Evolutionary conservation across 768 basidiomycete genomes (phyloP).

Genomic region (Agrocybe praecox): DNA sequence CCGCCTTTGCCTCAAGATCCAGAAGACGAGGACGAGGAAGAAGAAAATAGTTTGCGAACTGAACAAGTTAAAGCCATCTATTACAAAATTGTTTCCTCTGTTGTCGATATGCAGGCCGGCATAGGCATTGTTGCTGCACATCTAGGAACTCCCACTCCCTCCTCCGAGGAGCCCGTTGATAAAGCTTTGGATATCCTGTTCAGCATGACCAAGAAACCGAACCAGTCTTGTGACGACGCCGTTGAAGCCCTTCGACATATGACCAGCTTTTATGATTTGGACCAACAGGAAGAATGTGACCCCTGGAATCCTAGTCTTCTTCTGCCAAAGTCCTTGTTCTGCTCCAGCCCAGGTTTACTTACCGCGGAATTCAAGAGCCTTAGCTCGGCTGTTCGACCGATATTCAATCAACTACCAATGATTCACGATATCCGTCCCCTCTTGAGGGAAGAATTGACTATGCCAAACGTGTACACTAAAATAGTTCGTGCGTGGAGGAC

Average conservation of each 20-base stretch:
- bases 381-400: constrained; percentile 45
- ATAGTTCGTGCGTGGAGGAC: constrained; percentile 58
- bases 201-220: constrained; percentile 58
- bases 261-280: constrained; percentile 22
- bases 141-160: constrained; percentile 31
- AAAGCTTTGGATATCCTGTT: constrained; percentile 53
- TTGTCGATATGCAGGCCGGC: constrained; percentile 55
- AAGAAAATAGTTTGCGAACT: constrained; percentile 9
- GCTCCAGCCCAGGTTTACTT: constrained; percentile 23
- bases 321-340: constrained; percentile 24
- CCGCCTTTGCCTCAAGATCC: constrained; percentile 40
- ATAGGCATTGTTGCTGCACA: constrained; percentile 57
- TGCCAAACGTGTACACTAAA: constrained; percentile 52
- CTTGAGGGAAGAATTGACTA: constrained; percentile 56
- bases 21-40: constrained; percentile 30
- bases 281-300: constrained; percentile 22
- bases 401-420: constrained; percentile 56
- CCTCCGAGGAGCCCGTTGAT: constrained; percentile 42
- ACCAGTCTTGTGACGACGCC: constrained; percentile 53
- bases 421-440: constrained; percentile 59
- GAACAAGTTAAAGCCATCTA: constrained; percentile 35
- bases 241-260: constrained; percentile 51
- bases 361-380: constrained; percentile 35
- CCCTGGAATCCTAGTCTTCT: constrained; percentile 41
- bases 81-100: constrained; percentile 52